Conservation (phyloP, 805 yeast genomes). For the Blastobotrys peoriensis region DNA sequence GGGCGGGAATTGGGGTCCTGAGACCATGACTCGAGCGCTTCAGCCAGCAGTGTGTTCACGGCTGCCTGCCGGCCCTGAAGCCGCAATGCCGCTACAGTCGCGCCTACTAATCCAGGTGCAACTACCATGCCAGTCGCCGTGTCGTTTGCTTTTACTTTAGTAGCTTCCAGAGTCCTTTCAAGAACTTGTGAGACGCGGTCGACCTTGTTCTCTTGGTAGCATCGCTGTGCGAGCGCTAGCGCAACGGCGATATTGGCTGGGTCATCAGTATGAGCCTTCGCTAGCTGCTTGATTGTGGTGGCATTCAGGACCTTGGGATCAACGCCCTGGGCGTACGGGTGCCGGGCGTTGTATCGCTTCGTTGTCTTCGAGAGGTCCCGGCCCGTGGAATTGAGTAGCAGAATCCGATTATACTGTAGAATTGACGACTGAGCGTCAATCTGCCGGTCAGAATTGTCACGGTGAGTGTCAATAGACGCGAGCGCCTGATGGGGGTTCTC, state of each 20-base stretch:
- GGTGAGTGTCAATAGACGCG: slow-evolving; percentile 23
- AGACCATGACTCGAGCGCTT: slow-evolving; percentile 27
- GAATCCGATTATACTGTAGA: slow-evolving; percentile 36
- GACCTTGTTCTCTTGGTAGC: slow-evolving; percentile 18
- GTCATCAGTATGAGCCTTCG: slow-evolving; percentile 24
- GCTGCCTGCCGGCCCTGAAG: slow-evolving; percentile 35
- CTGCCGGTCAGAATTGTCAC: slow-evolving; percentile 10
- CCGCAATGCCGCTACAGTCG: slow-evolving; percentile 47
- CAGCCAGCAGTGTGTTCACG: slow-evolving; percentile 30
- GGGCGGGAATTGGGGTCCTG: slow-evolving; percentile 1
- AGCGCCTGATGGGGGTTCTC: slow-evolving; percentile 20
- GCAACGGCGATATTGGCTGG: slow-evolving; percentile 25
- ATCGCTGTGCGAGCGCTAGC: slow-evolving; percentile 26
- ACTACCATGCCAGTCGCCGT: slow-evolving; percentile 8
- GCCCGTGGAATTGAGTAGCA: slow-evolving; percentile 35
- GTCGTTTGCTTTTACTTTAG: slow-evolving; percentile 1
- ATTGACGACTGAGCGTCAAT: slow-evolving; percentile 12
- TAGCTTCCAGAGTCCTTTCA: slow-evolving; percentile 25
- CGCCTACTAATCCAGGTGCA: slow-evolving; percentile 46
- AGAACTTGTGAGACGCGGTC: slow-evolving; percentile 25
- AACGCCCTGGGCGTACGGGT: slow-evolving; percentile 14
- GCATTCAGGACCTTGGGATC: slow-evolving; percentile 6
- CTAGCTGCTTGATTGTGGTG: slow-evolving; percentile 19
- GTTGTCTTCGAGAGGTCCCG: slow-evolving; percentile 18
- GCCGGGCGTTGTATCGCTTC: slow-evolving; percentile 3